Conservation (phyloP, 2,329 filamentous ascomycete genomes). For the Sordariomycetes sp. region DNA sequence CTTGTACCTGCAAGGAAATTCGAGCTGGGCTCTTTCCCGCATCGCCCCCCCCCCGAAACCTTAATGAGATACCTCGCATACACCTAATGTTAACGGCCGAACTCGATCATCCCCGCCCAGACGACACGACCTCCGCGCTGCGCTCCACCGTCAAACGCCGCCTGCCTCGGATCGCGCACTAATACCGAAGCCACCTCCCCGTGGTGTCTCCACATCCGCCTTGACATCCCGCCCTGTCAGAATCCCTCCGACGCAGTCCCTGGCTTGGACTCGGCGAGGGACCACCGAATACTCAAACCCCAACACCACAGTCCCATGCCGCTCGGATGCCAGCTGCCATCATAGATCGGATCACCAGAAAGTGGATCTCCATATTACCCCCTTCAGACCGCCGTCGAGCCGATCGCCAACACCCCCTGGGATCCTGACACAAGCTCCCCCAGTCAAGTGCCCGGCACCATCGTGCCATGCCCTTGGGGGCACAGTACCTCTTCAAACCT, state of each 20-base stretch:
- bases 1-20: not conserved
- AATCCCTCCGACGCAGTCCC: not conserved
- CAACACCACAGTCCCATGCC: conserved; percentile 19
- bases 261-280: not conserved
- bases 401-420: conserved; percentile 17
- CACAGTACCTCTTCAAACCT: not conserved
- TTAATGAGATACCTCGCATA: not conserved
- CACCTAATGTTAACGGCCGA: not conserved
- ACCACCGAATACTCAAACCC: not conserved
- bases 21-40: not conserved
- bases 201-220: not conserved
- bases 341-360: conserved; percentile 30
- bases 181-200: not conserved
- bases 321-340: conserved; percentile 42
- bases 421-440: conserved; percentile 1
- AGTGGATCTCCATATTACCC: conserved; percentile 1
- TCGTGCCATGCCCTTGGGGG: conserved; percentile 1
- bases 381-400: conserved; percentile 12
- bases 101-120: not conserved
- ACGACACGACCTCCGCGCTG: not conserved
- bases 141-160: conserved; percentile 1
- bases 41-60: not conserved
- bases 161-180: conserved; percentile 2
- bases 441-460: not conserved
- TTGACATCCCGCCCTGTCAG: not conserved